phyloP scores from a whole-genome alignment of 345 rosid genomes.

The Aurinia saxatilis region DNA sequence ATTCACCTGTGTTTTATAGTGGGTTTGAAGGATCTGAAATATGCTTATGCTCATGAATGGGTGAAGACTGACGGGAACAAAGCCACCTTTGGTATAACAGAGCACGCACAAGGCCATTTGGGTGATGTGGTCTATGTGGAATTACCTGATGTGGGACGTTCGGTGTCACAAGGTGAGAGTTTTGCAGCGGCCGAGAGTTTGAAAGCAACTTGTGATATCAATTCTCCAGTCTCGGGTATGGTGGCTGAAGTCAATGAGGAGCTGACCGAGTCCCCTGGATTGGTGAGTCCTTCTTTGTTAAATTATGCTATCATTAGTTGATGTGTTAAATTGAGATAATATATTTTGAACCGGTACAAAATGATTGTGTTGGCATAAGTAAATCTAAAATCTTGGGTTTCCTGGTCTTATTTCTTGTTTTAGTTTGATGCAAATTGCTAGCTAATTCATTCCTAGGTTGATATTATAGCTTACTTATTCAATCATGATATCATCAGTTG shows the following conservation, averaged over 20 bases:
- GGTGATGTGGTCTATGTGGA: conserved; percentile 97
- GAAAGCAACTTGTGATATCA: conserved; percentile 92
- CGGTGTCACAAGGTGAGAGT: conserved; percentile 57
- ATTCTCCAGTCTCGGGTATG: conserved; percentile 88
- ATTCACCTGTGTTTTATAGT: conserved; percentile 1
- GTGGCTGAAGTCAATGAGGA: too few species aligned
- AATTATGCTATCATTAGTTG: background rate
- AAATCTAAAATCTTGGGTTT: too few species aligned
- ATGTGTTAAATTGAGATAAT: background rate
- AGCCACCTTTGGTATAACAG: conserved; percentile 84
- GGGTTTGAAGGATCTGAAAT: conserved; percentile 80
- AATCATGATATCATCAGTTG: too few species aligned
- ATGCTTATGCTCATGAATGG: conserved; percentile 94
- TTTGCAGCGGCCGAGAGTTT: conserved; percentile 99
- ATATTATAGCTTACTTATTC: too few species aligned
- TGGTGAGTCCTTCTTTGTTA: conserved; percentile 47
- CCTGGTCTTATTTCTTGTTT: too few species aligned
- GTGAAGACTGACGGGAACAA: conserved; percentile 68
- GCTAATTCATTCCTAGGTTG: too few species aligned
- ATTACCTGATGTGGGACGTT: conserved; percentile 67
- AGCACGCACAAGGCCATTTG: conserved; percentile 94
- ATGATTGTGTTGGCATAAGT: too few species aligned
- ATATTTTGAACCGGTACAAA: background rate
- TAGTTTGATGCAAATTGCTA: too few species aligned
- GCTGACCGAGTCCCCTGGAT: conserved; percentile 56